A percentile compares a stretch with the other conserved stretches of the same genome.
phyloP scores from a whole-genome alignment of 768 basidiomycete genomes.

The Tephrocybe sp. region DNA sequence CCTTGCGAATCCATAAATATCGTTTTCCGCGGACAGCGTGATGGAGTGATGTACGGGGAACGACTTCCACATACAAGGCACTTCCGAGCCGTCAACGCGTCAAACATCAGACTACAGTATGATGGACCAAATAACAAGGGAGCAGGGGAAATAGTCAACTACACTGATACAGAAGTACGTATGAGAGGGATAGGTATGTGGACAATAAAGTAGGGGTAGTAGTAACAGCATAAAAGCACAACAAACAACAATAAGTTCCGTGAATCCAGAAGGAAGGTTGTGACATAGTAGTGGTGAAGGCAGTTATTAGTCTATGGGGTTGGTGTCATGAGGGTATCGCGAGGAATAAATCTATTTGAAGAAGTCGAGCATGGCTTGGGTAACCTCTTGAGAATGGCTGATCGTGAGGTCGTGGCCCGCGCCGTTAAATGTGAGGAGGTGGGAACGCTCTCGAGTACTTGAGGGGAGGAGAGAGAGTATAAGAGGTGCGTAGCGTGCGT shows the following conservation, averaged over 20 bases:
- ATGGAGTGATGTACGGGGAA: too few relatives aligned
- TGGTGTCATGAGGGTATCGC: not conserved
- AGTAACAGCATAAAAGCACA: slow-evolving; percentile 6
- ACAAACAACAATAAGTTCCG: not conserved
- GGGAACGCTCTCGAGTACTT: slow-evolving; percentile 30
- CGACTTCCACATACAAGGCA: too few relatives aligned
- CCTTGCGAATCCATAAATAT: too few relatives aligned
- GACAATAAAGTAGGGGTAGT: not conserved
- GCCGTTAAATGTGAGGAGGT: slow-evolving; percentile 47
- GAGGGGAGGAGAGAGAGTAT: slow-evolving; percentile 46
- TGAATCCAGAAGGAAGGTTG: not conserved
- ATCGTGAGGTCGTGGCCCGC: slow-evolving; percentile 55
- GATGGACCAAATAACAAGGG: too few relatives aligned
- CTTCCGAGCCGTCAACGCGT: too few relatives aligned
- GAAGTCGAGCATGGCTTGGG: slow-evolving; percentile 32
- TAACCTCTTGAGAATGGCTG: slow-evolving; percentile 38
- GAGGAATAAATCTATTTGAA: slow-evolving; percentile 15
- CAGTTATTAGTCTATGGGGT: not conserved
- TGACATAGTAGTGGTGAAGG: not conserved
- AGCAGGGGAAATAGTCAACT: not conserved
- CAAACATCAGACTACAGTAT: too few relatives aligned
- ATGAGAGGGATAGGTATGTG: slow-evolving; percentile 5
- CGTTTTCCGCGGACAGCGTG: too few relatives aligned
- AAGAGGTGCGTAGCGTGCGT: slow-evolving; percentile 49
- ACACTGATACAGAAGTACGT: slow-evolving; percentile 11